Evolutionary conservation across 2,329 filamentous ascomycete genomes (phyloP).

Genomic region (Metarhizium humberi): DNA sequence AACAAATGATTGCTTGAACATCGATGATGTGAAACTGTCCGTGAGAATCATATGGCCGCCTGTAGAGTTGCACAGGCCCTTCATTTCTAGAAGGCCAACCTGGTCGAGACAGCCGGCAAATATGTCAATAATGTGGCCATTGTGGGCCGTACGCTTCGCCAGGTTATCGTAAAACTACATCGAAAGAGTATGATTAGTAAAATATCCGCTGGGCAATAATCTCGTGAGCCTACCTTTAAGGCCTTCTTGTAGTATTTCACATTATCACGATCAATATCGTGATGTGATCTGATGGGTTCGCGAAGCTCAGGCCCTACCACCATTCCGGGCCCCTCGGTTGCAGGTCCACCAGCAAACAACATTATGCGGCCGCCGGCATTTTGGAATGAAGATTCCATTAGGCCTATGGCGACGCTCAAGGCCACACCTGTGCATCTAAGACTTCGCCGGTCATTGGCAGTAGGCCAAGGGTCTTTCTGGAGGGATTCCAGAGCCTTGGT

Average conservation of each 20-base stretch:
- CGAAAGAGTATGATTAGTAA: background rate
- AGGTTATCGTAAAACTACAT: slow-evolving; percentile 83
- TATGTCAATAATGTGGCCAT: slow-evolving; percentile 94
- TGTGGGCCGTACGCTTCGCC: slow-evolving; percentile 89
- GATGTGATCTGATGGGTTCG: slow-evolving; percentile 94
- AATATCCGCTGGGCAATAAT: background rate
- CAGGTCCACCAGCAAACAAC: slow-evolving; percentile 91
- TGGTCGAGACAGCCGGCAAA: slow-evolving; percentile 97
- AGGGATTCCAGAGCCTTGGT: slow-evolving; percentile 92
- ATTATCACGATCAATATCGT: slow-evolving; percentile 97
- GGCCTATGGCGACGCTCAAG: slow-evolving; percentile 85
- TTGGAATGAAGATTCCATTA: slow-evolving; percentile 91
- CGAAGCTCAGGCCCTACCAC: slow-evolving; percentile 92
- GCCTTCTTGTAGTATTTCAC: slow-evolving; percentile 99
- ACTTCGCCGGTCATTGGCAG: slow-evolving; percentile 83
- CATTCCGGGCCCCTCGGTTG: slow-evolving; percentile 93
- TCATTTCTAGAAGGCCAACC: slow-evolving; percentile 96
- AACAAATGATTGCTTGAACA: slow-evolving; percentile 98
- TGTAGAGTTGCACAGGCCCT: slow-evolving; percentile 89
- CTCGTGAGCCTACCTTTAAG: slow-evolving; percentile 56
- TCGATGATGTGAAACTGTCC: slow-evolving; percentile 96
- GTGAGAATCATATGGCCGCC: slow-evolving; percentile 97
- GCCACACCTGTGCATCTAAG: slow-evolving; percentile 92
- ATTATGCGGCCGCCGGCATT: slow-evolving; percentile 93
- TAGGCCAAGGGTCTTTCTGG: slow-evolving; percentile 96